Conservation (phyloP, 257 asterid species). For the Lithospermum erythrorhizon region DNA sequence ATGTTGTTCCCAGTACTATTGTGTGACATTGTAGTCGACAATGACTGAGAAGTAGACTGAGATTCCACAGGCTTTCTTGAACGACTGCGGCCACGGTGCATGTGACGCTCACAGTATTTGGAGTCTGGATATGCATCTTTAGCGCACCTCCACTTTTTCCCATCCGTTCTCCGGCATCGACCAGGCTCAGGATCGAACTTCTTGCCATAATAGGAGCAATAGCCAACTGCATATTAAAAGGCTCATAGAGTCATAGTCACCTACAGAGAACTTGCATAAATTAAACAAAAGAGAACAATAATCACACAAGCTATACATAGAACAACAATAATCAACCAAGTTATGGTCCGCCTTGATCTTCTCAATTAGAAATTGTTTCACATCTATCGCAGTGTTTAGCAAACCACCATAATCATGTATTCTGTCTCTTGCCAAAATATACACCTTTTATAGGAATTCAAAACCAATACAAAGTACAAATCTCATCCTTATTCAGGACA, state of each 20-base stretch:
- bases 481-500: too few relatives aligned
- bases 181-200: slow-evolving; percentile 96
- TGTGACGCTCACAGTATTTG: slow-evolving; percentile 98
- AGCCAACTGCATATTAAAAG: slow-evolving; percentile 52
- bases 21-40: slow-evolving; percentile 55
- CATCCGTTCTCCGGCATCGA: slow-evolving; percentile 96
- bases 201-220: slow-evolving; percentile 87
- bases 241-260: slow-evolving; percentile 5
- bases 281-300: background rate
- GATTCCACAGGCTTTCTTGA: slow-evolving; percentile 99
- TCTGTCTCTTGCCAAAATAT: too few relatives aligned
- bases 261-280: background rate
- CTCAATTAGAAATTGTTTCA: background rate
- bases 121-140: slow-evolving; percentile 96
- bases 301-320: too few relatives aligned
- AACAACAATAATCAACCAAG: background rate
- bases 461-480: too few relatives aligned
- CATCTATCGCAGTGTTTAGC: background rate
- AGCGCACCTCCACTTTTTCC: slow-evolving; percentile 98
- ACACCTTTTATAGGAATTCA: too few relatives aligned
- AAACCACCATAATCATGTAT: background rate
- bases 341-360: background rate
- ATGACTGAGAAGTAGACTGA: slow-evolving; percentile 68
- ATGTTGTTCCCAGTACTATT: slow-evolving; percentile 42
- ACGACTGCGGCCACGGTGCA: slow-evolving; percentile 99